These are phyloP conservation scores for Butyriboletus loyo DNA, from an alignment of 768 basidiomycete genomes.

Conservation along the genomic window DNA sequence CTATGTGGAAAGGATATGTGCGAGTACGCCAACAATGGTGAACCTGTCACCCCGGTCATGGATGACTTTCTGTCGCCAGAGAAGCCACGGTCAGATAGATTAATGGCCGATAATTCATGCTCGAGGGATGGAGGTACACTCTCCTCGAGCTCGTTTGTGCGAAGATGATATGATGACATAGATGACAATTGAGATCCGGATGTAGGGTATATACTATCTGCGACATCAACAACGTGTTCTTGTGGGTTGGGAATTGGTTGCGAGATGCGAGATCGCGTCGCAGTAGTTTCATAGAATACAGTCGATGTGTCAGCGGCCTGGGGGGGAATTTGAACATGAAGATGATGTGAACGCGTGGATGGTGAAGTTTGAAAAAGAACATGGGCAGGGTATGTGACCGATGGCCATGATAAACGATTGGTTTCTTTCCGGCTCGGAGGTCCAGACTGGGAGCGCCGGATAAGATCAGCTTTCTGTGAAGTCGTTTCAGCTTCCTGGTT, in stretches of 20 bases:
- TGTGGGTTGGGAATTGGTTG: constrained; percentile 17
- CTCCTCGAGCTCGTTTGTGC: constrained; percentile 11
- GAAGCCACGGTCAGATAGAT: constrained; percentile 15
- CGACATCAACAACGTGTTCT: constrained; percentile 23
- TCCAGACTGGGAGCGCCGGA: constrained; percentile 45
- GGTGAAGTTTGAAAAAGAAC: constrained; percentile 47
- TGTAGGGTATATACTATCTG: constrained; percentile 28
- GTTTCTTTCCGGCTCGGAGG: constrained; percentile 35
- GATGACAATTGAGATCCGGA: constrained; percentile 34
- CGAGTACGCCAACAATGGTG: constrained; percentile 16
- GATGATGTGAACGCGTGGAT: constrained; percentile 31
- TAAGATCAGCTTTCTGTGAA: constrained; percentile 37
- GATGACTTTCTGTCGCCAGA: constrained; percentile 5
- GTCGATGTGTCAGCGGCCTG: constrained; percentile 43
- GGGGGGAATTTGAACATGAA: constrained; percentile 30
- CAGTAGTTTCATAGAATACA: constrained; percentile 66
- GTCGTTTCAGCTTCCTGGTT: constrained; percentile 12
- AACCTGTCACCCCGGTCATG: constrained; percentile 1
- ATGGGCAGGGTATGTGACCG: constrained; percentile 44
- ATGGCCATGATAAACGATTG: constrained; percentile 40
- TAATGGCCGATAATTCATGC: constrained; percentile 20
- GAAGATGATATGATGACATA: constrained; percentile 32
- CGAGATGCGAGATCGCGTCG: constrained; percentile 31
- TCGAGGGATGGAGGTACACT: constrained; percentile 18
- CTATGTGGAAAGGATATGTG: constrained; percentile 36